These are phyloP conservation scores for Cutaneotrichosporon sp. DNA, from an alignment of 1,284 basidiomycete species.

Conservation along the genomic window DNA sequence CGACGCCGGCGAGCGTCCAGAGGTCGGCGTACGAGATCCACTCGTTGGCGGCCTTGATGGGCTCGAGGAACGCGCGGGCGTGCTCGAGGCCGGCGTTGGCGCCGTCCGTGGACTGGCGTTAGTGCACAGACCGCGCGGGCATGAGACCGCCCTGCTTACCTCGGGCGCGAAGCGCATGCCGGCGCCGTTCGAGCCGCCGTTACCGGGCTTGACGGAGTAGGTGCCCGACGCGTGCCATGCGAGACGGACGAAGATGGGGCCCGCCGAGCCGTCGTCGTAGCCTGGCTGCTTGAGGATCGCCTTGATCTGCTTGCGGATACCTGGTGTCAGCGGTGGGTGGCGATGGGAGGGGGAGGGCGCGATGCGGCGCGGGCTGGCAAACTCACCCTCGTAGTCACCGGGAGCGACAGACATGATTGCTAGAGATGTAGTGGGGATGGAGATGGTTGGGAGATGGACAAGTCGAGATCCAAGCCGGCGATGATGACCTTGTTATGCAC, in stretches of 20 bases:
- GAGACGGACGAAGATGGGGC: conserved; percentile 54
- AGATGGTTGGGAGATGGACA: conserved; percentile 5
- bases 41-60: conserved; percentile 57
- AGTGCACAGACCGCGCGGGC: conserved; percentile 1
- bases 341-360: neutral
- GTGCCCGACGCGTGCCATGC: conserved; percentile 61
- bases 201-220: conserved; percentile 53
- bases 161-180: conserved; percentile 56
- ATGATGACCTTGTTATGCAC: neutral
- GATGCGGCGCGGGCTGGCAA: no score
- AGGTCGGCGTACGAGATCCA: conserved; percentile 59
- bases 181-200: conserved; percentile 58
- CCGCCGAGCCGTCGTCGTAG: conserved; percentile 54
- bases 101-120: conserved; percentile 42
- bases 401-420: conserved; percentile 39
- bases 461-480: neutral
- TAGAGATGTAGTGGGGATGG: neutral
- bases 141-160: conserved; percentile 28
- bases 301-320: conserved; percentile 47
- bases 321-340: conserved; percentile 22
- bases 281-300: conserved; percentile 51
- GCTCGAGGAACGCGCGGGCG: conserved; percentile 58
- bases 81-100: conserved; percentile 57
- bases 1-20: conserved; percentile 57
- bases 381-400: conserved; percentile 45